Evolutionary conservation across 2,329 filamentous ascomycete genomes (phyloP).

Genomic region (Chaetomium strumarium): DNA sequence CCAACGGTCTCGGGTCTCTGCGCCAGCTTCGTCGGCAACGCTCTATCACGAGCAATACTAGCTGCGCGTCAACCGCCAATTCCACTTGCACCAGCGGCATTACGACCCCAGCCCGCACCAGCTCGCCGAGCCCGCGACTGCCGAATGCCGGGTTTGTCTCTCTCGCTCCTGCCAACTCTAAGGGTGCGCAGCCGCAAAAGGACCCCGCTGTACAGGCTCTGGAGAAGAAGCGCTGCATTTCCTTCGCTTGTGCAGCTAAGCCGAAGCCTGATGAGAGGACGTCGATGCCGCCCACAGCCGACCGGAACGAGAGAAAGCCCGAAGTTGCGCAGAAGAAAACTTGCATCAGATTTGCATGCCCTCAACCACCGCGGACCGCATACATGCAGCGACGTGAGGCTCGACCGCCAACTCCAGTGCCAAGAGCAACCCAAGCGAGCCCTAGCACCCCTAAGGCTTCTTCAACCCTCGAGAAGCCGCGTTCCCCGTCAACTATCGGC

Average conservation of each 20-base stretch:
- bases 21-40: conserved; percentile 42
- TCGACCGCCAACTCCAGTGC: conserved; percentile 17
- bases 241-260: conserved; percentile 77
- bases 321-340: conserved; percentile 46
- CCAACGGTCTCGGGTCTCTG: conserved; percentile 33
- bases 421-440: conserved; percentile 10
- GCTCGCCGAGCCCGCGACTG: conserved; percentile 81
- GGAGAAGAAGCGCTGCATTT: conserved; percentile 82
- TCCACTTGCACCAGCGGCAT: conserved; percentile 91
- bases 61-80: conserved; percentile 77
- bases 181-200: conserved; percentile 29
- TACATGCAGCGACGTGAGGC: conserved; percentile 11
- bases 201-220: conserved; percentile 57
- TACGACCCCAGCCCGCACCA: conserved; percentile 82
- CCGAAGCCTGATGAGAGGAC: conserved; percentile 42
- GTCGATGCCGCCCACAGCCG: conserved; percentile 33
- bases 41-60: conserved; percentile 74
- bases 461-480: conserved; percentile 27
- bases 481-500: conserved; percentile 25
- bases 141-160: conserved; percentile 49
- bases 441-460: conserved; percentile 26
- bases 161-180: conserved; percentile 27
- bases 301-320: conserved; percentile 28
- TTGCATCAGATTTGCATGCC: conserved; percentile 72
- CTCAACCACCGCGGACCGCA: conserved; percentile 41